These are phyloP conservation scores for Sedum album DNA, from an alignment of 164 flowering plant genomes.

Conservation along the genomic window DNA sequence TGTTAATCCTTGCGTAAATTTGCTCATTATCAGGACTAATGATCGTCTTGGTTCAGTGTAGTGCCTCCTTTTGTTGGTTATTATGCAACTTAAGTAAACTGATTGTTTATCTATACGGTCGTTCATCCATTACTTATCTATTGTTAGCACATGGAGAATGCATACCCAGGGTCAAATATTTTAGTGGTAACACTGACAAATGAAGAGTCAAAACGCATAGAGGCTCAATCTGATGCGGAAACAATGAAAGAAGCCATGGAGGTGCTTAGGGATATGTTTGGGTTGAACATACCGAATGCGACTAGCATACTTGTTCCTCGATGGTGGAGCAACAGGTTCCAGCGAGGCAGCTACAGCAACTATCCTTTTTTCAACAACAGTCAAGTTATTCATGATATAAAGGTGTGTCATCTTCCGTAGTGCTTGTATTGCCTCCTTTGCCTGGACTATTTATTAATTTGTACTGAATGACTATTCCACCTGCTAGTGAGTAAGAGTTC, in stretches of 20 bases:
- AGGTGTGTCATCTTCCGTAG: slow-evolving; percentile 29
- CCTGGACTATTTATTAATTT: too few species aligned
- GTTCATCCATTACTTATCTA: slow-evolving; percentile 18
- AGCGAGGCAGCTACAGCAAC: slow-evolving; percentile 93
- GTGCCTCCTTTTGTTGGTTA: too few species aligned
- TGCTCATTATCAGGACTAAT: too few species aligned
- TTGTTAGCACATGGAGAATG: slow-evolving; percentile 95
- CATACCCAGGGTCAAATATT: slow-evolving; percentile 85
- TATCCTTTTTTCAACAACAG: slow-evolving; percentile 57
- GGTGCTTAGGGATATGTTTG: slow-evolving; percentile 85
- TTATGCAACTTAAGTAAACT: too few species aligned
- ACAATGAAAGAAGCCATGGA: slow-evolving; percentile 77
- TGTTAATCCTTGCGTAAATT: too few species aligned
- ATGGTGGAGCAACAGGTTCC: slow-evolving; percentile 97
- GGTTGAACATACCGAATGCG: slow-evolving; percentile 67
- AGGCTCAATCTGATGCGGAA: slow-evolving; percentile 60
- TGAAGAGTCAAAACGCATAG: slow-evolving; percentile 90
- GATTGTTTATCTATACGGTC: slow-evolving; percentile 2
- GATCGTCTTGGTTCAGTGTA: too few species aligned
- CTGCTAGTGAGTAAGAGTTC: too few species aligned
- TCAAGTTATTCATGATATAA: slow-evolving; percentile 43
- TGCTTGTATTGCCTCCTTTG: too few species aligned
- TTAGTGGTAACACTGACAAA: slow-evolving; percentile 89
- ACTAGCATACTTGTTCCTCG: slow-evolving; percentile 73
- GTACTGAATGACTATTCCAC: too few species aligned